phyloP scores from a whole-genome alignment of 2,329 filamentous ascomycete species.

The Ustulina deusta region DNA sequence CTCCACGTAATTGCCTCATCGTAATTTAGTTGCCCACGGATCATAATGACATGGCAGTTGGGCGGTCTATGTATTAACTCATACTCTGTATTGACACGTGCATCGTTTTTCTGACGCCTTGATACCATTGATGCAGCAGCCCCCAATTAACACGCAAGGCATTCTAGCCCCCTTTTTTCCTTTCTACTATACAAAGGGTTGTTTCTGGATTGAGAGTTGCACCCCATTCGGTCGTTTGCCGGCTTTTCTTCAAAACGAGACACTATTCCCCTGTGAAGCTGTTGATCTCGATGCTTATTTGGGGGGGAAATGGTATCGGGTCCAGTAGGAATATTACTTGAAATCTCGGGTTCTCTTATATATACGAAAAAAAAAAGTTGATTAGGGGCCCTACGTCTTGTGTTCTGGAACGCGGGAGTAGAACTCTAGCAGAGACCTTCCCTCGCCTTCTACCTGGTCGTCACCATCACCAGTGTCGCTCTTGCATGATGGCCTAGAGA shows the following conservation, averaged over 20 bases:
- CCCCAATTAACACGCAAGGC: too few relatives aligned
- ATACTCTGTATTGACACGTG: too few relatives aligned
- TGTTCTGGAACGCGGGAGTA: background rate
- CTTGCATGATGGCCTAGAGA: background rate
- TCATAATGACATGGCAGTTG: too few relatives aligned
- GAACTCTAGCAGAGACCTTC: background rate
- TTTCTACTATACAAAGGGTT: background rate
- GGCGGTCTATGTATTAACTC: too few relatives aligned
- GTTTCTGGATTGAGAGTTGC: background rate
- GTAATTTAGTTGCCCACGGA: too few relatives aligned
- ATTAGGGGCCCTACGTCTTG: background rate
- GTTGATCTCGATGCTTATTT: background rate
- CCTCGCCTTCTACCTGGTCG: background rate
- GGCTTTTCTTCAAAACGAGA: background rate
- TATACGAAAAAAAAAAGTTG: background rate
- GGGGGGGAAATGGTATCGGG: background rate
- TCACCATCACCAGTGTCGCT: background rate
- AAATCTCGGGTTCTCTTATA: background rate
- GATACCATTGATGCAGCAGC: too few relatives aligned
- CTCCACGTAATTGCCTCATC: too few relatives aligned
- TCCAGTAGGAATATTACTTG: background rate
- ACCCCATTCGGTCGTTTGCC: background rate
- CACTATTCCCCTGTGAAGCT: background rate
- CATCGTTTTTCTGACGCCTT: too few relatives aligned
- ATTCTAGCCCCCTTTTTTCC: background rate